Evolutionary conservation across 2,329 filamentous ascomycete species (phyloP).

Genomic region (Beauveria sp.): DNA sequence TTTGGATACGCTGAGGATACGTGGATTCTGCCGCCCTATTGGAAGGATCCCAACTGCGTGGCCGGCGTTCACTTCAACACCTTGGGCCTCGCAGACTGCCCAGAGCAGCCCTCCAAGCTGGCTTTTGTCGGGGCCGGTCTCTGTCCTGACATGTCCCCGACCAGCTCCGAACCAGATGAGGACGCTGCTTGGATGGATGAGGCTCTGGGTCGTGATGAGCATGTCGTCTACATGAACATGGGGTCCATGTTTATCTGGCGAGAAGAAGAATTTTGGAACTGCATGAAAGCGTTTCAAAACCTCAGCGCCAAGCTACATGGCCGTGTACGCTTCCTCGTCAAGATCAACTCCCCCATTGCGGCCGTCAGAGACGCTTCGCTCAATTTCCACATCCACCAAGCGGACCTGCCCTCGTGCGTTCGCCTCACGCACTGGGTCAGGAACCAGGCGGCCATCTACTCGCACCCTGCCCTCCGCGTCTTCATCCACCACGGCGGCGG

Average conservation of each 20-base stretch:
- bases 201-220: not conserved
- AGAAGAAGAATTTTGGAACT: not conserved
- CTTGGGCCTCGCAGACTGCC: constrained; percentile 1
- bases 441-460: not conserved
- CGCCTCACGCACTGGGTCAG: not conserved
- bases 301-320: not conserved
- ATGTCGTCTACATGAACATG: constrained; percentile 4
- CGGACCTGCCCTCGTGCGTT: not conserved
- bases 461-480: not conserved
- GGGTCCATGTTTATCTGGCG: constrained; percentile 4
- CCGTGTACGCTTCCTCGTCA: not conserved
- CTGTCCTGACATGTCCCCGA: not conserved
- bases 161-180: not conserved
- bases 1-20: not conserved
- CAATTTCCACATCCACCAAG: not conserved
- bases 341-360: not conserved
- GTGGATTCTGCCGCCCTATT: not conserved
- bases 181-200: not conserved
- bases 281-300: not conserved
- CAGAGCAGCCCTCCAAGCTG: not conserved
- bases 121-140: constrained; percentile 3
- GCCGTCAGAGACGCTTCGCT: not conserved
- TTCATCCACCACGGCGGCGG: constrained; percentile 6
- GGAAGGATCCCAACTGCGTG: constrained; percentile 1
- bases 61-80: constrained; percentile 4